These are phyloP conservation scores for Xanthoconium stramineum DNA, from an alignment of 768 basidiomycete genomes.

Conservation along the genomic window DNA sequence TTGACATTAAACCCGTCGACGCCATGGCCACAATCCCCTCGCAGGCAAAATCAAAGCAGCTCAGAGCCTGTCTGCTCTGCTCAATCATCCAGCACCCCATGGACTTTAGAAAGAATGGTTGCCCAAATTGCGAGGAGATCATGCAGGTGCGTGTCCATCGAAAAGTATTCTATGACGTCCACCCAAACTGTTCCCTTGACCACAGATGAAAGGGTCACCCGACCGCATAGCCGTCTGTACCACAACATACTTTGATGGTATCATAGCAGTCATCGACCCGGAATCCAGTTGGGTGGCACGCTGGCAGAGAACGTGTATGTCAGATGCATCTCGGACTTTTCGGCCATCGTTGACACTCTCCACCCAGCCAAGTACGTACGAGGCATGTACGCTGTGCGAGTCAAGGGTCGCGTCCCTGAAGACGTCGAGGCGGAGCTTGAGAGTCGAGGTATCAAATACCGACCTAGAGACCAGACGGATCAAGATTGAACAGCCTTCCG, in stretches of 20 bases:
- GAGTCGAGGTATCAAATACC: slow-evolving; percentile 73
- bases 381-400: slow-evolving; percentile 92
- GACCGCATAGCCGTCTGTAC: slow-evolving; percentile 87
- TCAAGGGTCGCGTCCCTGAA: slow-evolving; percentile 80
- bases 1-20: neutral
- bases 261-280: slow-evolving; percentile 83
- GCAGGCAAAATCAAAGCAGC: slow-evolving; percentile 64
- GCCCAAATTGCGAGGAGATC: slow-evolving; percentile 96
- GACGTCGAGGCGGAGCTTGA: slow-evolving; percentile 82
- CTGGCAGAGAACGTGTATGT: slow-evolving; percentile 92
- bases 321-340: neutral
- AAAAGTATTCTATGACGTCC: neutral
- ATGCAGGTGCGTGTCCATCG: slow-evolving; percentile 62
- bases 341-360: slow-evolving; percentile 1
- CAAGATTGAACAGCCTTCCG: slow-evolving; percentile 45
- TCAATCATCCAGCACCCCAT: slow-evolving; percentile 81
- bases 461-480: slow-evolving; percentile 80
- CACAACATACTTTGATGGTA: slow-evolving; percentile 88
- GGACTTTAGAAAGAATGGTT: slow-evolving; percentile 84
- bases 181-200: neutral
- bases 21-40: slow-evolving; percentile 49
- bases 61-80: slow-evolving; percentile 91
- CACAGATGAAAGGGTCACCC: slow-evolving; percentile 80
- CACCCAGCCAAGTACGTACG: slow-evolving; percentile 78
- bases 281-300: slow-evolving; percentile 92